phyloP scores from a whole-genome alignment of 1,284 basidiomycete species.

The Ceratobasidium theobromae region DNA sequence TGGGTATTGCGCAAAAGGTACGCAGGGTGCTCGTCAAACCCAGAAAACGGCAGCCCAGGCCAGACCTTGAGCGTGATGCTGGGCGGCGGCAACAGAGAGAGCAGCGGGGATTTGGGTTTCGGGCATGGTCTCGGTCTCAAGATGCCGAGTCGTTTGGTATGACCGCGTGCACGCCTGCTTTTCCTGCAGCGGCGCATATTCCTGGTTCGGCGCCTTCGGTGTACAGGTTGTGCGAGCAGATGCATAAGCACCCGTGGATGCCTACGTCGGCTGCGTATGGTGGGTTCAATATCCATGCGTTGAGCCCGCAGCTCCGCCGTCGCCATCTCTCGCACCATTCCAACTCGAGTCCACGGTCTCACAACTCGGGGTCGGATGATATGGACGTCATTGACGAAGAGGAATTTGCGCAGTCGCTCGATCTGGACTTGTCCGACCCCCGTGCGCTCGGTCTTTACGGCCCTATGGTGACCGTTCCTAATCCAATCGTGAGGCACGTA shows the following conservation, averaged over 20 bases:
- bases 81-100: neutral
- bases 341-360: neutral
- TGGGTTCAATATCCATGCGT: neutral
- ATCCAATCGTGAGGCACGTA: neutral
- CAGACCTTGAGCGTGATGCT: neutral
- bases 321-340: neutral
- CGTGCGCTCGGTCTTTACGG: slow-evolving; percentile 16
- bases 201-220: neutral
- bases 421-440: slow-evolving; percentile 20
- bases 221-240: neutral
- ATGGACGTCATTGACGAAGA: neutral
- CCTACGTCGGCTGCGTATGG: neutral
- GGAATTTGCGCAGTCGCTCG: neutral
- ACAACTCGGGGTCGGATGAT: neutral
- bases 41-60: neutral
- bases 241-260: neutral
- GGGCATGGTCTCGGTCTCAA: neutral
- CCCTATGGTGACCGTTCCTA: slow-evolving; percentile 15
- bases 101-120: slow-evolving; percentile 1
- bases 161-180: neutral
- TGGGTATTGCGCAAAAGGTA: neutral
- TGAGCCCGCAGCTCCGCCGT: neutral
- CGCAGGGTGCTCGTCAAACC: neutral
- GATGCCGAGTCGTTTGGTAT: neutral
- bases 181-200: slow-evolving; percentile 18